Conservation (phyloP, 192 early-diverging fungal species). For the Linderina pennispora region DNA sequence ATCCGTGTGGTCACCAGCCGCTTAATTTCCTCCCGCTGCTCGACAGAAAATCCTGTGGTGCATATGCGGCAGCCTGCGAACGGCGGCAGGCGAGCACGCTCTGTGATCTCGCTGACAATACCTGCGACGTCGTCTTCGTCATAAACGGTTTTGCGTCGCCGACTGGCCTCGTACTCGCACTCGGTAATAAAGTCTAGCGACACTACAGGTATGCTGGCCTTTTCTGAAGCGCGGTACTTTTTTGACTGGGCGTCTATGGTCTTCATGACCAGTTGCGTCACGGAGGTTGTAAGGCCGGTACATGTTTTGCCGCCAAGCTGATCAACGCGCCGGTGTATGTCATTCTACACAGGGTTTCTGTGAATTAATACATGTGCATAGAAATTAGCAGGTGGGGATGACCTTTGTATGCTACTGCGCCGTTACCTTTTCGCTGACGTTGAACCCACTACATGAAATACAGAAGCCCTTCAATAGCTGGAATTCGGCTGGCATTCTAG, state of each 20-base stretch:
- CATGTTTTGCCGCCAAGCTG: constrained; percentile 31
- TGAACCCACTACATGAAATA: constrained; percentile 41
- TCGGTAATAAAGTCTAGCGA: constrained; percentile 30
- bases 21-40: constrained; percentile 33
- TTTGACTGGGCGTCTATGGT: constrained; percentile 9
- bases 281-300: constrained; percentile 29
- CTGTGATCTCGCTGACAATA: constrained; percentile 10
- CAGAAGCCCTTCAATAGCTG: constrained; percentile 26
- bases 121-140: neutral
- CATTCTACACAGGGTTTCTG: constrained; percentile 15
- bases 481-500: constrained; percentile 5
- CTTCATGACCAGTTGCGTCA: constrained; percentile 35
- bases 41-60: constrained; percentile 28
- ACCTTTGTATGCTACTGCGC: too few relatives aligned
- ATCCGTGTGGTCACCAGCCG: constrained; percentile 7
- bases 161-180: constrained; percentile 27
- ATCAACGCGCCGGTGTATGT: constrained; percentile 26
- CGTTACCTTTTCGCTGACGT: constrained; percentile 34
- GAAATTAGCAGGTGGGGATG: too few relatives aligned
- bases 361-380: too few relatives aligned
- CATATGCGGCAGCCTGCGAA: constrained; percentile 39
- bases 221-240: constrained; percentile 37
- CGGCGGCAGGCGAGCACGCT: constrained; percentile 21
- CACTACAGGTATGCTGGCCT: constrained; percentile 33
- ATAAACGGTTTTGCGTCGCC: neutral